Evolutionary conservation across 257 asterid genomes (phyloP).

Genomic region (Paraleonurus japonicus): DNA sequence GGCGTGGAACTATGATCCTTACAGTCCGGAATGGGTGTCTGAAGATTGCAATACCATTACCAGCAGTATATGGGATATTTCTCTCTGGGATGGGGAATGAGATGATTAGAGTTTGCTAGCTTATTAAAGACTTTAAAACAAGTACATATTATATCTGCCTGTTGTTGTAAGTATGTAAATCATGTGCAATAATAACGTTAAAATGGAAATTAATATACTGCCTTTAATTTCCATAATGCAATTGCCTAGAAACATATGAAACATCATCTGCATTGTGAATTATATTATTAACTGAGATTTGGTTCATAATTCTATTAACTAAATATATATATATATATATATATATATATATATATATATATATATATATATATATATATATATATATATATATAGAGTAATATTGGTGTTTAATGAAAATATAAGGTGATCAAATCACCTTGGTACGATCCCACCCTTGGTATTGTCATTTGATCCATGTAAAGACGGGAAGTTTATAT

Average conservation of each 20-base stretch:
- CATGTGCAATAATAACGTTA: neutral
- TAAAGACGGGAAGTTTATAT: no score
- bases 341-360: no score
- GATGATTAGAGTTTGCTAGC: neutral
- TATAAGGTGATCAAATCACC: no score
- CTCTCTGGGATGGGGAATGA: conserved; percentile 37
- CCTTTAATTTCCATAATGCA: neutral
- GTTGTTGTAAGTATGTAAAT: neutral
- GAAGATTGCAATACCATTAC: neutral
- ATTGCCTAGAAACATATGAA: neutral
- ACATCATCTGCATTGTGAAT: neutral
- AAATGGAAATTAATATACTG: neutral
- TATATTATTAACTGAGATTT: no score
- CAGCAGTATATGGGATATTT: conserved; percentile 23
- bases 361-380: no score
- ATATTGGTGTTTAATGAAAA: no score
- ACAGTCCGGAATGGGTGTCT: conserved; percentile 19
- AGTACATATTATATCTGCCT: neutral
- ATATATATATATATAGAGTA: no score
- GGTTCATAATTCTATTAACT: no score
- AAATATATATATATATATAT: no score
- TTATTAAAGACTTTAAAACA: neutral
- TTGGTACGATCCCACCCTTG: no score
- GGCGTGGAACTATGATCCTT: neutral
- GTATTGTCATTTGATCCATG: neutral